Evolutionary conservation across 2,329 filamentous ascomycete genomes (phyloP).

Genomic region (Bimuria novae-zelandiae): DNA sequence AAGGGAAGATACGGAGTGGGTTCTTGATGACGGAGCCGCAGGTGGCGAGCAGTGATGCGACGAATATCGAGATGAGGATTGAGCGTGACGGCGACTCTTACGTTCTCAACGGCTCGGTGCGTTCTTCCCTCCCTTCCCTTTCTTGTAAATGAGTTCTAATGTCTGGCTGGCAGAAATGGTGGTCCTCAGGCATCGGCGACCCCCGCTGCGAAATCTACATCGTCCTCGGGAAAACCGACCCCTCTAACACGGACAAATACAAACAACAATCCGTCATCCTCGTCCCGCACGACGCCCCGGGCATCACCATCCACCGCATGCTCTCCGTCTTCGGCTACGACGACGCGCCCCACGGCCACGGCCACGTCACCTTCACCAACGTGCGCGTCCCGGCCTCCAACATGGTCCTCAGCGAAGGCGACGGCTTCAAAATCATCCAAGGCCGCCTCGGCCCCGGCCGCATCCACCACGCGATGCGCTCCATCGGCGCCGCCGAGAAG

Average conservation of each 20-base stretch:
- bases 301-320: slow-evolving; percentile 93
- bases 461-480: slow-evolving; percentile 97
- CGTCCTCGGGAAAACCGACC: slow-evolving; percentile 92
- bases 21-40: slow-evolving; percentile 95
- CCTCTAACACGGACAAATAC: slow-evolving; percentile 76
- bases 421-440: slow-evolving; percentile 98
- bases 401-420: slow-evolving; percentile 89
- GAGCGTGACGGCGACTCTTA: slow-evolving; percentile 83
- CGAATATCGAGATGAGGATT: slow-evolving; percentile 87
- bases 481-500: slow-evolving; percentile 86
- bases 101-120: slow-evolving; percentile 82
- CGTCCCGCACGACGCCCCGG: slow-evolving; percentile 78
- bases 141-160: too few species aligned
- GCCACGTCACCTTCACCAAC: slow-evolving; percentile 86
- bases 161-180: slow-evolving; percentile 84
- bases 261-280: slow-evolving; percentile 91
- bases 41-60: slow-evolving; percentile 87
- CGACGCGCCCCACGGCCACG: slow-evolving; percentile 97
- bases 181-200: slow-evolving; percentile 95
- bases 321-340: slow-evolving; percentile 93
- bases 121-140: slow-evolving; percentile 19
- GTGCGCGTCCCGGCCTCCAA: slow-evolving; percentile 84
- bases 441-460: slow-evolving; percentile 92
- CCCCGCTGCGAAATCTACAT: slow-evolving; percentile 91
- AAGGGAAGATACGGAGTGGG: slow-evolving; percentile 83